Evolutionary conservation across 352 stramenopile species (phyloP).

Genomic region (Paralagenidium karlingii): DNA sequence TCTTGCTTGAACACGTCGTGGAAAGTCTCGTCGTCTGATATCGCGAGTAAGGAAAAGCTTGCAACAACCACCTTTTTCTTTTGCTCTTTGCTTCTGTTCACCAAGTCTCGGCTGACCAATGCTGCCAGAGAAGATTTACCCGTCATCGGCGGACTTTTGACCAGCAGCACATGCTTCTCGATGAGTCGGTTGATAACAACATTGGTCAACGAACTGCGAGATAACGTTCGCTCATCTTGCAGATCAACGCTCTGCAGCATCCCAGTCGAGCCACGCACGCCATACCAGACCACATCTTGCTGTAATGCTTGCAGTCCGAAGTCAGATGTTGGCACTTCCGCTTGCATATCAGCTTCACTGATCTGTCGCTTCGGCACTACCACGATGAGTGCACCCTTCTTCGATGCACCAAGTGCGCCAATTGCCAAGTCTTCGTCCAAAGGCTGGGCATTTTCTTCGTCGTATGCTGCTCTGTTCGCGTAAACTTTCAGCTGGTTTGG

Average conservation of each 20-base stretch:
- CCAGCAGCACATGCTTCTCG: slow-evolving; percentile 2
- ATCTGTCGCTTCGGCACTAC: background rate
- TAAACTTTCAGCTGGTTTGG: slow-evolving; percentile 1
- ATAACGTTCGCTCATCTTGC: slow-evolving; percentile 5
- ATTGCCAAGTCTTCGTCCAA: too few species aligned
- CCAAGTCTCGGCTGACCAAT: slow-evolving; percentile 3
- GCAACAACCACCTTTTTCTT: background rate
- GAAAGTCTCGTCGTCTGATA: background rate
- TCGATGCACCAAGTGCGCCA: background rate
- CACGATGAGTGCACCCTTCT: slow-evolving; percentile 1
- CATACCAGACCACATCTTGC: slow-evolving; percentile 3
- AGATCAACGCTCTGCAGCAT: slow-evolving; percentile 1
- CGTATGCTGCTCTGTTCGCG: background rate
- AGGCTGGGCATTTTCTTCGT: background rate
- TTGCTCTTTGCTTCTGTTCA: background rate
- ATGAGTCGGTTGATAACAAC: slow-evolving; percentile 3
- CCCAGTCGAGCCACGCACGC: background rate
- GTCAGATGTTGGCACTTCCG: too few species aligned
- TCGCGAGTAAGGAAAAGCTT: slow-evolving; percentile 1
- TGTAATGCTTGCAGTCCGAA: too few species aligned
- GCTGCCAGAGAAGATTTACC: slow-evolving; percentile 5
- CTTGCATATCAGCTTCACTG: too few species aligned
- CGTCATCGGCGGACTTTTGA: slow-evolving; percentile 7
- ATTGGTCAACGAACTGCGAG: background rate
- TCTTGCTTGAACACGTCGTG: background rate